Evolutionary conservation across 2,329 filamentous ascomycete genomes (phyloP).

Genomic region (Aspergillus hiratsukae): DNA sequence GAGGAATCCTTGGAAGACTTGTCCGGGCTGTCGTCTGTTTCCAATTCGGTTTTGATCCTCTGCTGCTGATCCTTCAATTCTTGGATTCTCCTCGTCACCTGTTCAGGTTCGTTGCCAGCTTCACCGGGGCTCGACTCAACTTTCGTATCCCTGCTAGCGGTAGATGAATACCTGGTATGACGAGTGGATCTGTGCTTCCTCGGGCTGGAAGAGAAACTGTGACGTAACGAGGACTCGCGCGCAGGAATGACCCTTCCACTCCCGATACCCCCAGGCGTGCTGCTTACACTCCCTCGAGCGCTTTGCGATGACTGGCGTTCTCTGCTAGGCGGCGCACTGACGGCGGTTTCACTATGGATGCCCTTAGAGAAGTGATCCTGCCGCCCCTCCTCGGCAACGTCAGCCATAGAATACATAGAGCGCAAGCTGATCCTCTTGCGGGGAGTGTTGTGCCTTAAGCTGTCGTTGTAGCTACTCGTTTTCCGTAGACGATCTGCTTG

Average conservation of each 20-base stretch:
- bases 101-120: slow-evolving; percentile 45
- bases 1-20: slow-evolving; percentile 15
- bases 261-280: slow-evolving; percentile 35
- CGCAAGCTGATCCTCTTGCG: slow-evolving; percentile 37
- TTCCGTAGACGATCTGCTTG: slow-evolving; percentile 30
- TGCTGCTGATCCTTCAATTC: slow-evolving; percentile 56
- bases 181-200: slow-evolving; percentile 52
- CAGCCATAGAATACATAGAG: slow-evolving; percentile 40
- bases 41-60: slow-evolving; percentile 48
- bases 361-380: slow-evolving; percentile 18
- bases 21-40: slow-evolving; percentile 33
- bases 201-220: slow-evolving; percentile 47
- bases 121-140: slow-evolving; percentile 37
- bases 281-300: slow-evolving; percentile 20
- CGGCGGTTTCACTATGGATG: slow-evolving; percentile 11
- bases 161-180: slow-evolving; percentile 37
- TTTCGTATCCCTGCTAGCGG: slow-evolving; percentile 37
- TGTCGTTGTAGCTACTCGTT: slow-evolving; percentile 31
- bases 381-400: slow-evolving; percentile 37
- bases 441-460: slow-evolving; percentile 28
- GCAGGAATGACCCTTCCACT: slow-evolving; percentile 57
- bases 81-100: slow-evolving; percentile 55
- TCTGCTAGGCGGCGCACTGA: slow-evolving; percentile 20
- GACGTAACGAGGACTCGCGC: slow-evolving; percentile 65
- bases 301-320: slow-evolving; percentile 35